A percentile compares a stretch with the other conserved stretches of the same genome.
Conservation (phyloP, 179 eudicot species). For the Patellifolia procumbens region DNA sequence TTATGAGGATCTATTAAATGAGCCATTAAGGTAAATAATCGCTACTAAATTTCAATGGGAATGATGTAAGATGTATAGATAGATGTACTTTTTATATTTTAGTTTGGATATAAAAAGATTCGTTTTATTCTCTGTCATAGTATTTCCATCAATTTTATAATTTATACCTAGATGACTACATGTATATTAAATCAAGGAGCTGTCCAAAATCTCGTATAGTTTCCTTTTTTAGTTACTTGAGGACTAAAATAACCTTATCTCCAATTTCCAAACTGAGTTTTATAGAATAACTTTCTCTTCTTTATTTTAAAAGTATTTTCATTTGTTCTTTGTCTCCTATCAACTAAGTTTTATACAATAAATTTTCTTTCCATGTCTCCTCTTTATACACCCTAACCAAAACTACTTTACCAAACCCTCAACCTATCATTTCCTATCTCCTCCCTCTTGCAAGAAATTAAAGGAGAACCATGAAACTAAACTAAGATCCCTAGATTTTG, state of each 20-base stretch:
- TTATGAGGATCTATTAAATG: too few species aligned
- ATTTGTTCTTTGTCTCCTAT: slow-evolving; percentile 30
- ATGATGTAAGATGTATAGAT: too few species aligned
- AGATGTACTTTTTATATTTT: too few species aligned
- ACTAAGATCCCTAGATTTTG: not conserved
- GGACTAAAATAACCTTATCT: too few species aligned
- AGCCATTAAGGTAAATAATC: too few species aligned
- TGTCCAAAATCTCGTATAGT: not conserved
- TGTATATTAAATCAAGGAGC: not conserved
- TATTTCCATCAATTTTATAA: not conserved
- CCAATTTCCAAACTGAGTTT: slow-evolving; percentile 1
- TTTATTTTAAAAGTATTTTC: too few species aligned
- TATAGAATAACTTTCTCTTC: too few species aligned
- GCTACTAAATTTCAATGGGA: too few species aligned
- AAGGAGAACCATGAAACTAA: not conserved
- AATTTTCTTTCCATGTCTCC: not conserved
- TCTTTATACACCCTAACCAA: slow-evolving; percentile 1
- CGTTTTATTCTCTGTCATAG: not conserved
- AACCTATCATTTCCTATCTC: too few species aligned
- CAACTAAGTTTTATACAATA: slow-evolving; percentile 2
- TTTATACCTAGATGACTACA: too few species aligned
- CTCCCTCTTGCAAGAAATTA: not conserved
- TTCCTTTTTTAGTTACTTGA: not conserved
- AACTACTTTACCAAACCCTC: slow-evolving; percentile 16
- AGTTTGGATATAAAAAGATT: too few species aligned